Conservation (phyloP, 768 basidiomycete species). For the Phallus indusiatus region DNA sequence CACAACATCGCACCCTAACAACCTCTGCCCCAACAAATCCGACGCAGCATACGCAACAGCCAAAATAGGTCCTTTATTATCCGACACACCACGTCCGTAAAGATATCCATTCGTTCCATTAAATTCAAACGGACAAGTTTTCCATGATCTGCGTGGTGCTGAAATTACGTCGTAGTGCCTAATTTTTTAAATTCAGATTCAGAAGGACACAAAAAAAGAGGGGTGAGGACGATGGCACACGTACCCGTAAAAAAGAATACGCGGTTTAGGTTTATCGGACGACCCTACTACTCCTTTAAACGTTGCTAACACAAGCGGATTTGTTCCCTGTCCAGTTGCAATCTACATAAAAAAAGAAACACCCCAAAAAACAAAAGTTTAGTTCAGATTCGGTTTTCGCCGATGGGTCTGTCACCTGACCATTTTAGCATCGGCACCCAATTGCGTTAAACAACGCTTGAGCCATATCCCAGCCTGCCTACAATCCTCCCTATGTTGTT, state of each 20-base stretch:
- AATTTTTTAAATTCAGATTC: background rate
- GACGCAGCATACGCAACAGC: conserved; percentile 87
- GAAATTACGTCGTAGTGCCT: conserved; percentile 86
- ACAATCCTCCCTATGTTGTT: conserved; percentile 72
- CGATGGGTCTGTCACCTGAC: too few relatives aligned
- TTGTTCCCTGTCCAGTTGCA: conserved; percentile 63
- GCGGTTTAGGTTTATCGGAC: conserved; percentile 36
- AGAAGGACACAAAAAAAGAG: background rate
- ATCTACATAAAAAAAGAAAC: too few relatives aligned
- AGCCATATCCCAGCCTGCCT: conserved; percentile 91
- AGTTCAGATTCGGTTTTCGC: too few relatives aligned
- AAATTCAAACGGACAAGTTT: conserved; percentile 78
- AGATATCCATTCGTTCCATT: conserved; percentile 81
- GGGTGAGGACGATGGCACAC: too few relatives aligned
- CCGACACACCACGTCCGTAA: conserved; percentile 85
- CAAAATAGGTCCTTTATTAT: conserved; percentile 93
- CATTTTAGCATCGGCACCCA: too few relatives aligned
- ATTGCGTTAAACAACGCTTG: too few relatives aligned
- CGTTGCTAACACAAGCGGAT: conserved; percentile 83
- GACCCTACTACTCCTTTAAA: conserved; percentile 51
- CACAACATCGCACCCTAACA: conserved; percentile 78
- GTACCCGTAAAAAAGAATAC: conserved; percentile 92
- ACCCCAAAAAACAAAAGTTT: background rate
- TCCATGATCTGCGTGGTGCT: conserved; percentile 68
- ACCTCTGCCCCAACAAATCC: conserved; percentile 58